Evolutionary conservation across 2,329 filamentous ascomycete genomes (phyloP).

Genomic region (Myriangium duriaei): DNA sequence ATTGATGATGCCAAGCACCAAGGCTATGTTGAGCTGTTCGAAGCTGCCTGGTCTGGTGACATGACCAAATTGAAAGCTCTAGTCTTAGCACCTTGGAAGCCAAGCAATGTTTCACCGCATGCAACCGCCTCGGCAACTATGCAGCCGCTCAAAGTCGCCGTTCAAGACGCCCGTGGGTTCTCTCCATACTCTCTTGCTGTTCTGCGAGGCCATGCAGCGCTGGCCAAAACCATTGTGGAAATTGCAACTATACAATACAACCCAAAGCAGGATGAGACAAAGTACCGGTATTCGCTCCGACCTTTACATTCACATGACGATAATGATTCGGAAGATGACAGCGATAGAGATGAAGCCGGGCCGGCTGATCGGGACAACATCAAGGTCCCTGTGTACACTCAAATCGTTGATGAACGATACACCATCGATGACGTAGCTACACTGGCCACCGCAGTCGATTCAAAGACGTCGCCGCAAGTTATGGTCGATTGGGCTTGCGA

Average conservation of each 20-base stretch:
- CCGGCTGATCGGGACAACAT: constrained; percentile 17
- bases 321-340: constrained; percentile 21
- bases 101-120: constrained; percentile 21
- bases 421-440: constrained; percentile 67
- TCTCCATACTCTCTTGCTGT: constrained; percentile 58
- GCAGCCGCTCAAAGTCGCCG: constrained; percentile 51
- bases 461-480: constrained; percentile 41
- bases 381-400: constrained; percentile 27
- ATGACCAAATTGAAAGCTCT: constrained; percentile 51
- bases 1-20: constrained; percentile 41
- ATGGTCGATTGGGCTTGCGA: constrained; percentile 35
- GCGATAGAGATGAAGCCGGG: constrained; percentile 16
- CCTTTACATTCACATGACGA: constrained; percentile 7
- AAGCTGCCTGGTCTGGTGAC: constrained; percentile 63
- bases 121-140: constrained; percentile 31
- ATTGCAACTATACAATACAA: constrained; percentile 59
- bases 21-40: constrained; percentile 56
- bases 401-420: constrained; percentile 53
- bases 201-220: constrained; percentile 49
- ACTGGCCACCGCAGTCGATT: constrained; percentile 55
- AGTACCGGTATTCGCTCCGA: neutral
- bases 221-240: constrained; percentile 55
- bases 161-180: constrained; percentile 38
- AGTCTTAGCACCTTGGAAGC: constrained; percentile 46
- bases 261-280: constrained; percentile 36